Evolutionary conservation across 2,329 filamentous ascomycete genomes (phyloP).

Genomic region (Fusarium lateritium): DNA sequence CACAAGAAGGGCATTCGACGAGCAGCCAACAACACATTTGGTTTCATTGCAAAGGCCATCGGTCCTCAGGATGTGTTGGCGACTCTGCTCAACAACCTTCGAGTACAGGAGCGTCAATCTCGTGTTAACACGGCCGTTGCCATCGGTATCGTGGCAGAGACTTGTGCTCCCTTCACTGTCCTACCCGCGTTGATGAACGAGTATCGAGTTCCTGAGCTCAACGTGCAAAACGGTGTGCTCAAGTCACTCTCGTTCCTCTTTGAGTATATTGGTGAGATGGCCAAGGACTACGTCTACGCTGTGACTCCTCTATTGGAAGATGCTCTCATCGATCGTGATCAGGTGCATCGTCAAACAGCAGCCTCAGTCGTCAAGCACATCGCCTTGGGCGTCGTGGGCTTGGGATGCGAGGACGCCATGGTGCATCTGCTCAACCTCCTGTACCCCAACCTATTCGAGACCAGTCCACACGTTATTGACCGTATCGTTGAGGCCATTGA

Average conservation of each 20-base stretch:
- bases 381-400: conserved; percentile 94
- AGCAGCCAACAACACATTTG: conserved; percentile 99
- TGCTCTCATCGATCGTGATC: conserved; percentile 96
- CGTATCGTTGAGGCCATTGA: conserved; percentile 98
- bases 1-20: conserved; percentile 99
- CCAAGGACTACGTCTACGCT: conserved; percentile 99
- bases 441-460: conserved; percentile 98
- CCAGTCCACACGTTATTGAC: conserved; percentile 97
- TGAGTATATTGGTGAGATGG: conserved; percentile 99
- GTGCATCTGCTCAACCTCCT: conserved; percentile 96
- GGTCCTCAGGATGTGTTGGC: conserved; percentile 97
- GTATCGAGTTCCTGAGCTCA: conserved; percentile 97
- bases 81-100: conserved; percentile 94
- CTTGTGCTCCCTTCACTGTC: conserved; percentile 97
- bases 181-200: conserved; percentile 99
- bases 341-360: conserved; percentile 97
- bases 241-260: conserved; percentile 98
- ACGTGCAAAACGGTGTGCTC: conserved; percentile 98
- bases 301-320: conserved; percentile 96
- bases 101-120: conserved; percentile 97
- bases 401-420: conserved; percentile 99
- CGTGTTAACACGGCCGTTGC: conserved; percentile 98
- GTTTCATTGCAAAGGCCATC: conserved; percentile 99
- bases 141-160: conserved; percentile 98
- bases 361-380: conserved; percentile 98